Evolutionary conservation across 139 green algal genomes (phyloP), one percentile per base, ranked within the genome.

Genomic region (Closterium sp.): DNA sequence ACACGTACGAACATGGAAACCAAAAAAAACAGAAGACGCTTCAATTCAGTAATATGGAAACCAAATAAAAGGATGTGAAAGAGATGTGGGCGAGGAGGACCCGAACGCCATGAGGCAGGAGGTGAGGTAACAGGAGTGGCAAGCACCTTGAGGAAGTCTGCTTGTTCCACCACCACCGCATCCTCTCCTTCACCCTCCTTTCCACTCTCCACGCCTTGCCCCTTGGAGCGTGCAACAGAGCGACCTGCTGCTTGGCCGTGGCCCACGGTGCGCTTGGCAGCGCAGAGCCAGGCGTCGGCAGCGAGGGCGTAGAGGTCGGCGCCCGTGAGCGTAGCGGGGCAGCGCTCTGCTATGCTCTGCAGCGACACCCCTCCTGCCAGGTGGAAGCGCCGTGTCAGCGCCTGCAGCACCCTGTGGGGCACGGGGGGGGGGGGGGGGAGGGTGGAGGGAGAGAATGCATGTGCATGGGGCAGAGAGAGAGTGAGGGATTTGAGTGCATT

Each of bases 261-360:
- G 7, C 38, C 38, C 38, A 50, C 38, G 38, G 38, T 92, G n/a
- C 94, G 45, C 86, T 94, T 95, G 50, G 79, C 90, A 27, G 94
- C 94, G 21, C 62, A n/a, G 96, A 98, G 98, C 98, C 98, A 99
- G 0, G 98, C 97, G 89, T 99, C 98, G 38, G 97, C 96, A 91
- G 95, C 97, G 31, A 99, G 95, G 0, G 96, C 98, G 93, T 99
- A 99, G 94, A 99, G 87, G 95, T 99, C 98, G 0, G 98, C 98
- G 2, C 98, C 98, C 0, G 96, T 98, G 89, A 98, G 96, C 29
- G 93, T 96, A 9, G 88, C 27, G 0, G 96, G 95, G 86, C 96
- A 97, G 30, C 89, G 86, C 27, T 32, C 70, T 0, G 97, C 97
- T 19, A 98, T 87, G 0, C 29, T 86, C 1, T 21, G 73, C 86